Evolutionary conservation across 1,139 yeast species (phyloP).

Genomic region (Geotrichum cucujoidarum): DNA sequence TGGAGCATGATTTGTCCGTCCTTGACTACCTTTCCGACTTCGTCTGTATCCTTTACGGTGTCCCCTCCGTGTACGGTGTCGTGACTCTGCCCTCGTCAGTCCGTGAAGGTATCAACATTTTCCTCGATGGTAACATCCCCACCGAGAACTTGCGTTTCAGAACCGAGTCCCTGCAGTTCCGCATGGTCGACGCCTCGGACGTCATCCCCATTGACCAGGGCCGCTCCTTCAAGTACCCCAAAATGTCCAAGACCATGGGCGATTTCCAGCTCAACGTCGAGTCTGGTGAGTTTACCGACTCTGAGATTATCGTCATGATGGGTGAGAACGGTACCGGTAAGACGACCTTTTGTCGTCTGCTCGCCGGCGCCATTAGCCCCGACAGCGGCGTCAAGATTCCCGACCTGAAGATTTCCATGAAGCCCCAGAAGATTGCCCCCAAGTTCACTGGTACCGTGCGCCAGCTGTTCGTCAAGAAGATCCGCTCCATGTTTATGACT

Average conservation of each 20-base stretch:
- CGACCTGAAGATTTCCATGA: conserved; percentile 87
- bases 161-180: conserved; percentile 89
- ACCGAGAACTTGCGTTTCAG: conserved; percentile 96
- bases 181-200: conserved; percentile 78
- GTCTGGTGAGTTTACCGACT: conserved; percentile 87
- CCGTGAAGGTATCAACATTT: conserved; percentile 97
- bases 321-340: conserved; percentile 99
- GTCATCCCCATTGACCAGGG: conserved; percentile 71
- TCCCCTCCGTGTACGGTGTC: conserved; percentile 96
- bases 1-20: conserved; percentile 97
- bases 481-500: conserved; percentile 86
- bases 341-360: conserved; percentile 89
- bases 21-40: conserved; percentile 94
- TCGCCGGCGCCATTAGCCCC: conserved; percentile 89
- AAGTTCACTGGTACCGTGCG: conserved; percentile 97
- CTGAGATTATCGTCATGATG: conserved; percentile 97
- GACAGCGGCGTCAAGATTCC: conserved; percentile 78
- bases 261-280: conserved; percentile 82
- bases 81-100: conserved; percentile 94
- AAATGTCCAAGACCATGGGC: conserved; percentile 88
- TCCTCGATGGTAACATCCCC: conserved; percentile 96
- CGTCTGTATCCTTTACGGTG: conserved; percentile 94
- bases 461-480: conserved; percentile 92
- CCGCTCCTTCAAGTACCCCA: conserved; percentile 70
- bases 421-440: conserved; percentile 98